Evolutionary conservation across 2,329 filamentous ascomycete species (phyloP).

Genomic region (Diaporthe humulicola): DNA sequence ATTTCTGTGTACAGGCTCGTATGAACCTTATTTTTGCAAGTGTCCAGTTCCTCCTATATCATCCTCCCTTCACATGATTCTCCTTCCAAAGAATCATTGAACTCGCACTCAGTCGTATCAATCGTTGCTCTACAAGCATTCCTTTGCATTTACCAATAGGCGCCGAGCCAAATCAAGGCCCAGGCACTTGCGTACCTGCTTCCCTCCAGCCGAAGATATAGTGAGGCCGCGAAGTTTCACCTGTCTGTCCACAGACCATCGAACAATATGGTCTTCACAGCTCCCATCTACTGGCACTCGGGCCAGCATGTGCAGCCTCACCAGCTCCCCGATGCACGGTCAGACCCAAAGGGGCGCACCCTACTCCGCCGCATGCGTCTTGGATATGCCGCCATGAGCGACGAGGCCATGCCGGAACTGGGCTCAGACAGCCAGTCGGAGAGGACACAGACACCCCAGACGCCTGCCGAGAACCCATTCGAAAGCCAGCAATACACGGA

Average conservation of each 20-base stretch:
- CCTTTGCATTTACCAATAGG: too few relatives aligned
- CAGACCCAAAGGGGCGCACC: slow-evolving; percentile 16
- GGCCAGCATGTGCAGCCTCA: slow-evolving; percentile 20
- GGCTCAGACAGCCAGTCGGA: slow-evolving; percentile 13
- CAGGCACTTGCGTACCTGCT: not conserved
- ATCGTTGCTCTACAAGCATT: not conserved
- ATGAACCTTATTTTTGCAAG: not conserved
- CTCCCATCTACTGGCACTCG: slow-evolving; percentile 27
- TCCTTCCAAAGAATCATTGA: not conserved
- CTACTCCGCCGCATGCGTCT: slow-evolving; percentile 25
- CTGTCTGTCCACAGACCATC: too few relatives aligned
- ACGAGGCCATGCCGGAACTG: not conserved
- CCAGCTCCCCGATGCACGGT: slow-evolving; percentile 26
- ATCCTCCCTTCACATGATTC: not conserved
- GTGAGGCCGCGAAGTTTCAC: not conserved
- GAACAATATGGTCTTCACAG: not conserved
- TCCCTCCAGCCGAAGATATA: not conserved
- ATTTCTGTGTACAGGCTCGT: slow-evolving; percentile 6
- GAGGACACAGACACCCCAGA: not conserved
- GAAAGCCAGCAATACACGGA: slow-evolving; percentile 2
- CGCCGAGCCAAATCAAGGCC: not conserved
- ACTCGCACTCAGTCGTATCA: not conserved
- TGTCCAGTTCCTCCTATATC: not conserved
- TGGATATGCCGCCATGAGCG: slow-evolving; percentile 22
- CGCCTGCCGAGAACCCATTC: not conserved